Base-by-base conservation (phyloP, 2,329 filamentous ascomycete species). In the Clarireedia hainanense region DNA sequence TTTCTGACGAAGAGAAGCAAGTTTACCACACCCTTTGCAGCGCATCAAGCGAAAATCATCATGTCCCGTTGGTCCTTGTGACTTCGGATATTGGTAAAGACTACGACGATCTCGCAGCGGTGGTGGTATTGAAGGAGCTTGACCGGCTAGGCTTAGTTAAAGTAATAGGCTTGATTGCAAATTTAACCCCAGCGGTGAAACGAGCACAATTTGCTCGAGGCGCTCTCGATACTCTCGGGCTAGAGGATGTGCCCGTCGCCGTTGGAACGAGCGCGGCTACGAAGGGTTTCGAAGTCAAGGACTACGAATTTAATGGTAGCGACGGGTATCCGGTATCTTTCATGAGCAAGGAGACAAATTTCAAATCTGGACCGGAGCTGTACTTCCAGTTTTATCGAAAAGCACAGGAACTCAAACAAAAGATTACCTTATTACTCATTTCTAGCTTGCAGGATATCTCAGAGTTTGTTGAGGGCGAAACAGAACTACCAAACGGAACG, bases 61-160 rank as follows among this genome's bases (percentile, higher is more conserved):
- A 50, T 6, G 36, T 30, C 9, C 63, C 66, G 12, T 59, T 57
- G 3, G 53, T 68, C 6, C 48, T 64, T 10, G 61, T 63, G 10
- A 64, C 67, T 26, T 66, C 64, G 5, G 66, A 68, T 57, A 55
- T 67, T 7, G 64, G 60, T 2, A 68, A 67, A 47, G 66, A 68
- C 43, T 64, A 62, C 47, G 66, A 68, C 36, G 66, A 68, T 52
- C 45, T 68, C 12, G 55, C 62, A 12, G 65, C 66, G 15, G 59
- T 66, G 62, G 52, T 67, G 3, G 27, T 65, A 40, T 52, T 68
- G 9, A 64, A 63, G 39, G 66, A 68, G 47, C 58, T 67, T 0
- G 57, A 66, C 50, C 59, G 64, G 9, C 53, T 67, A 17, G 63
- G 63, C 5, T 37, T 64, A 6, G 52, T 68, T 14, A 46, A 58